phyloP scores from a whole-genome alignment of 306 rosid genomes.

The Lathyrus tuberosus region DNA sequence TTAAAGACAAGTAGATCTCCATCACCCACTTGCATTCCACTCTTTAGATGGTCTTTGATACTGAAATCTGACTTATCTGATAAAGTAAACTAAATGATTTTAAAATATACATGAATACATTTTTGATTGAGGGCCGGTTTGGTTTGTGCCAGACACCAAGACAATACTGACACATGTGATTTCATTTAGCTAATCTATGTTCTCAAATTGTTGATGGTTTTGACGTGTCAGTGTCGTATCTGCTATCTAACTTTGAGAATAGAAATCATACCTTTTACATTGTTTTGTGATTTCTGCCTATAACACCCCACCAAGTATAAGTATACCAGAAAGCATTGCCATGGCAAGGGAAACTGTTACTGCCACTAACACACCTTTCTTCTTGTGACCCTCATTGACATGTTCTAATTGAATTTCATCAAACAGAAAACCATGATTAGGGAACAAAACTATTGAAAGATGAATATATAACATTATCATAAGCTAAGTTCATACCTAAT shows the following conservation, averaged over 20 bases:
- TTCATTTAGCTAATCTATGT: not conserved
- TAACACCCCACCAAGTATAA: conserved; percentile 37
- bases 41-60: conserved; percentile 31
- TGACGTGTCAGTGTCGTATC: not conserved
- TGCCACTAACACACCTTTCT: conserved; percentile 35
- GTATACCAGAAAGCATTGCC: conserved; percentile 20
- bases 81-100: not conserved
- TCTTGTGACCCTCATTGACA: conserved; percentile 34
- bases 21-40: conserved; percentile 50
- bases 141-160: not conserved
- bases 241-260: not conserved
- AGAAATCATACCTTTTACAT: conserved; percentile 34
- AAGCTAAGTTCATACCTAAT: conserved; percentile 42
- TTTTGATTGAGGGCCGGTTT: not conserved
- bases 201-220: not conserved
- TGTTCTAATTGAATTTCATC: conserved; percentile 32
- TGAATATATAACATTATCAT: conserved; percentile 4
- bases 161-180: not conserved
- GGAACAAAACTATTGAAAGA: not conserved
- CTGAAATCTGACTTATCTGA: conserved; percentile 27
- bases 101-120: too few relatives aligned
- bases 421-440: conserved; percentile 31
- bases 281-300: conserved; percentile 24
- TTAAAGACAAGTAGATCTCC: conserved; percentile 54
- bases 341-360: conserved; percentile 29